phyloP scores from a whole-genome alignment of 306 rosid genomes.

The Glycine latifolia region DNA sequence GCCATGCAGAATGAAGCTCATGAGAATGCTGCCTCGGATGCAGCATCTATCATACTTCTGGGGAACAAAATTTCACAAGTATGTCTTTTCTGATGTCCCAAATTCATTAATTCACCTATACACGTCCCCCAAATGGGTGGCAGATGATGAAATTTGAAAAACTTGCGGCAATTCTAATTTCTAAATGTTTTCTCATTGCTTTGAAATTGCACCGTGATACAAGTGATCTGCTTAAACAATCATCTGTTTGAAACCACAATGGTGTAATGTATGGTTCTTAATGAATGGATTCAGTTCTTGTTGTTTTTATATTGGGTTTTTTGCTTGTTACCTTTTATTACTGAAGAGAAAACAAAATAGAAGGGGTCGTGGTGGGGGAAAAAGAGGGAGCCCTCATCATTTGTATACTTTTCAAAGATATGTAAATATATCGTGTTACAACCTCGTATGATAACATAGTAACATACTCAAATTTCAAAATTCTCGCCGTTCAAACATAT shows the following conservation, averaged over 20 bases:
- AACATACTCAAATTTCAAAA: too few relatives aligned
- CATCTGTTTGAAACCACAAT: not conserved
- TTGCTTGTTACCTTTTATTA: constrained; percentile 1
- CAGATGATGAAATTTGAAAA: not conserved
- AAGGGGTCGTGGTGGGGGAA: constrained; percentile 1
- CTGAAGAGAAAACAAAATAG: not conserved
- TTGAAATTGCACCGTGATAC: not conserved
- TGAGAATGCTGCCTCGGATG: constrained; percentile 98
- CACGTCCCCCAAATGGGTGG: constrained; percentile 1
- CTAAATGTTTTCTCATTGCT: constrained; percentile 18
- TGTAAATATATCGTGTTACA: too few relatives aligned
- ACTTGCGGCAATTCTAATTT: constrained; percentile 1
- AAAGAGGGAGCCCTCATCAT: too few relatives aligned
- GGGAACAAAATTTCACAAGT: constrained; percentile 96
- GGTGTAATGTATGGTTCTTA: not conserved
- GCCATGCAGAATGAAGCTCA: constrained; percentile 88
- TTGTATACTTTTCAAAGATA: too few relatives aligned
- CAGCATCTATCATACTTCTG: constrained; percentile 91
- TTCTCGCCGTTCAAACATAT: too few relatives aligned
- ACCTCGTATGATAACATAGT: too few relatives aligned
- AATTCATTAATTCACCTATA: constrained; percentile 32
- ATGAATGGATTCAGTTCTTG: not conserved
- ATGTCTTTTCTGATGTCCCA: constrained; percentile 46
- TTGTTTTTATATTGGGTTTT: not conserved
- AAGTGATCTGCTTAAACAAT: not conserved